Evolutionary conservation across 176 grass and related monocot species (phyloP).

Genomic region (Oryza meridionalis): DNA sequence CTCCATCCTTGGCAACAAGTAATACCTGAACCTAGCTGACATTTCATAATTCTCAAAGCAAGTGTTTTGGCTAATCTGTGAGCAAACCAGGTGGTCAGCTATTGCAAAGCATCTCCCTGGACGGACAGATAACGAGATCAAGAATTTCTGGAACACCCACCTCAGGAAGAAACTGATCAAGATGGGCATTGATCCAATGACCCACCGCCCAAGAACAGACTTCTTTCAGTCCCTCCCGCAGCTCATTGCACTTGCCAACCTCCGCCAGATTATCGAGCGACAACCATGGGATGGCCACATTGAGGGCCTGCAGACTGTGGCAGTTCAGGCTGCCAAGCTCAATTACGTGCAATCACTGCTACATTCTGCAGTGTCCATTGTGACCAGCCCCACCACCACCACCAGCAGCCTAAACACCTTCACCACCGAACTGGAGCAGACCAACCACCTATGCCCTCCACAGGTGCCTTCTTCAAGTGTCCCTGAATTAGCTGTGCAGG

Average conservation of each 20-base stretch:
- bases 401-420: conserved; percentile 6
- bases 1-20: conserved; percentile 80
- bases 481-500: conserved; percentile 30
- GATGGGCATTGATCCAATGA: conserved; percentile 88
- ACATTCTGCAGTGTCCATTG: conserved; percentile 10
- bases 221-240: conserved; percentile 60
- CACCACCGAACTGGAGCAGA: conserved; percentile 47
- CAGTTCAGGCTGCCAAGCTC: conserved; percentile 42
- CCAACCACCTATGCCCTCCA: conserved; percentile 22
- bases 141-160: conserved; percentile 95
- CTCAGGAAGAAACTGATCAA: conserved; percentile 88
- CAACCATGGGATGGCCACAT: conserved; percentile 46
- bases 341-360: conserved; percentile 28
- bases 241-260: conserved; percentile 62
- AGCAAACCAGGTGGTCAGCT: conserved; percentile 69
- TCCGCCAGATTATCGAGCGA: conserved; percentile 39
- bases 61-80: conserved; percentile 30
- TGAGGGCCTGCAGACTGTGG: conserved; percentile 36
- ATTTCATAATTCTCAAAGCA: conserved; percentile 18
- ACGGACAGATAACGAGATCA: conserved; percentile 86
- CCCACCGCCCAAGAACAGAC: conserved; percentile 70
- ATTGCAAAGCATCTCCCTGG: conserved; percentile 75
- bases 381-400: conserved; percentile 16
- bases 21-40: conserved; percentile 5
- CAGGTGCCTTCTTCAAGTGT: conserved; percentile 49